phyloP scores from a whole-genome alignment of 106 monocot genomes.

The Triglochin maritima region DNA sequence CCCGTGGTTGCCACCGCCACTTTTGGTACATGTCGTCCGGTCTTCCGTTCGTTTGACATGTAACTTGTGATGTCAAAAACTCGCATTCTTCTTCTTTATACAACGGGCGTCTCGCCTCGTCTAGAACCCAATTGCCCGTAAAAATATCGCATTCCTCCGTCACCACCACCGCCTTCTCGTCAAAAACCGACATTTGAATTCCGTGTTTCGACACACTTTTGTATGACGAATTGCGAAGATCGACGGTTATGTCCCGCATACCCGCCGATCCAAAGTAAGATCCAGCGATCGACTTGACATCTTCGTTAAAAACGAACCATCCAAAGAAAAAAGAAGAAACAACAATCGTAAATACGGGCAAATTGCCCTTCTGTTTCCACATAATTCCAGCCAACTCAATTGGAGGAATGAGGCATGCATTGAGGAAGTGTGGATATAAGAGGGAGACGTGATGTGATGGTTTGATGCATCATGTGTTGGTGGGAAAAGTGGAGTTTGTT shows the following conservation, averaged over 20 bases:
- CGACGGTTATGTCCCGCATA: not conserved
- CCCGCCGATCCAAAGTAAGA: not conserved
- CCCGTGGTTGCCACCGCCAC: slow-evolving; percentile 84
- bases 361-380: not conserved
- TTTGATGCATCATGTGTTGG: not conserved
- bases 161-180: not conserved
- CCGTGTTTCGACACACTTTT: not conserved
- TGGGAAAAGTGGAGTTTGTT: not conserved
- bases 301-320: not conserved
- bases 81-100: slow-evolving; percentile 66
- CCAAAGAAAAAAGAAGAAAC: not conserved
- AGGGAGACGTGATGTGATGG: not conserved
- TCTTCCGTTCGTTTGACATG: slow-evolving; percentile 84
- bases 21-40: slow-evolving; percentile 71
- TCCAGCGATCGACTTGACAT: not conserved
- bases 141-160: slow-evolving; percentile 62
- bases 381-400: not conserved
- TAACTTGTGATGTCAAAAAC: slow-evolving; percentile 81
- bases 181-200: too few species aligned
- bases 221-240: not conserved
- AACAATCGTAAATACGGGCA: not conserved
- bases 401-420: not conserved
- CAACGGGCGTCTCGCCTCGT: slow-evolving; percentile 47
- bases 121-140: slow-evolving; percentile 65
- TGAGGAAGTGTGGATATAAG: slow-evolving; percentile 1